Base-by-base conservation (phyloP, 192 early-diverging fungal species). In the Backusella morwellensis region DNA sequence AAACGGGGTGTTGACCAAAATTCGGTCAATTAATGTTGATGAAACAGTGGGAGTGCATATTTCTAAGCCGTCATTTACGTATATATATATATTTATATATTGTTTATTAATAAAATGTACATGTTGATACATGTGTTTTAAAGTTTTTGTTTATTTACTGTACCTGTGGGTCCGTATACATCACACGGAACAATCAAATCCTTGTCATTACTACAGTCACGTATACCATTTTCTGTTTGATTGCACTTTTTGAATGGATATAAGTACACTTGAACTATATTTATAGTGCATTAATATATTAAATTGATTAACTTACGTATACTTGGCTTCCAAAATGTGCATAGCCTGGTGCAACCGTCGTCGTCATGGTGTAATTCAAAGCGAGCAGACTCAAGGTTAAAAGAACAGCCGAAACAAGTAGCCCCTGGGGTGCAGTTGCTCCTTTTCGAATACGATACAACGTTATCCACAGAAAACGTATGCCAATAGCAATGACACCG, bases 261-360 rank as follows among this genome's bases (percentile, higher is more conserved):
- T 11, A 50, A n/a, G 26, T n/a, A 71, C 32, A 1, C 32, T 32
- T 32, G 32, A 32, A 32, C 32, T 15, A 35, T 50, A 35, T 54
- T 6, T 40, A 19, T 14, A n/a, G 11, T 36, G 35, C 26, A 26
- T 21, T 47, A 19, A 23, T 66, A 17, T 21, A n/a, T 52, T 15
- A 47, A 2, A 26, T 34, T 63, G 4, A 34, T 34, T 66, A 34
- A 26, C 86, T 84, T 80, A 88, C 88, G 66, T 87, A 91, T 68
- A 82, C 77, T 71, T 91, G 90, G 41, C 85, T 87, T 32, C 90
- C 90, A 83, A 88, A 91, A 78, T 87, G 86, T 35, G 89, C 75
- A 76, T 91, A 91, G 7, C 84, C 83, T 17, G 90, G 90, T n/a
- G 85, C 86, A 32, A 91, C 85, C 2, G 85, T 80, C 59, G 85